Base-by-base conservation (phyloP, 169 alveolate species). In the Plasmodium gallinaceum region DNA sequence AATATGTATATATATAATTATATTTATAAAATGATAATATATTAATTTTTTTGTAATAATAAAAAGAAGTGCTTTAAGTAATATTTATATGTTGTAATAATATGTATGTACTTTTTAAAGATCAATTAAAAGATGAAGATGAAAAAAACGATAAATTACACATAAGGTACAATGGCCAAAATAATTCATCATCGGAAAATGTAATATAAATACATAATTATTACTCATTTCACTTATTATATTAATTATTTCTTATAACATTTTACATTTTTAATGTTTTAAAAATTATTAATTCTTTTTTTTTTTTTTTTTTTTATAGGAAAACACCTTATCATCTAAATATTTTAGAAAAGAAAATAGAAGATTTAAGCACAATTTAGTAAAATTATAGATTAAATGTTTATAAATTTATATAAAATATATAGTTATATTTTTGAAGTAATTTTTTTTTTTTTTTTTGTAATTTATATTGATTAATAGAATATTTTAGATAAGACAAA, bases 51-150 rank as follows among this genome's bases (percentile, higher is more conserved):
- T 48, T 48, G 58, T 14, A 20, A 2, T 54, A 16, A 54, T 6
- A 16, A 54, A 54, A 5, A 16, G 16, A 16, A 54, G 22, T 54
- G 64, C 32, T 32, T 32, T 32, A 32, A 32, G 4, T 32, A 32
- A 32, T 32, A 32, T 22, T 14, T 12, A 43, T 10, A 54, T 14
- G 61, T 12, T 18, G 37, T 7, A 14, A 26, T 16, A 76, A 64
- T 68, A 76, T 76, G 89, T 76, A 76, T 42, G 76, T 76, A 32
- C 89, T 76, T 64, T 76, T 76, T 76, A 76, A 64, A 39, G 89
- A 76, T 42, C 89, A 76, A 26, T 57, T 70, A 42, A 76, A 64
- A 66, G 64, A 76, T 37, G 89, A 58, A 16, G 78, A 24, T n/a
- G 70, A 57, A 76, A 16, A 52, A 52, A 65, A 62, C 37, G 88